Conservation (phyloP, 2,329 filamentous ascomycete species). For the Microcyclosporella mali region DNA sequence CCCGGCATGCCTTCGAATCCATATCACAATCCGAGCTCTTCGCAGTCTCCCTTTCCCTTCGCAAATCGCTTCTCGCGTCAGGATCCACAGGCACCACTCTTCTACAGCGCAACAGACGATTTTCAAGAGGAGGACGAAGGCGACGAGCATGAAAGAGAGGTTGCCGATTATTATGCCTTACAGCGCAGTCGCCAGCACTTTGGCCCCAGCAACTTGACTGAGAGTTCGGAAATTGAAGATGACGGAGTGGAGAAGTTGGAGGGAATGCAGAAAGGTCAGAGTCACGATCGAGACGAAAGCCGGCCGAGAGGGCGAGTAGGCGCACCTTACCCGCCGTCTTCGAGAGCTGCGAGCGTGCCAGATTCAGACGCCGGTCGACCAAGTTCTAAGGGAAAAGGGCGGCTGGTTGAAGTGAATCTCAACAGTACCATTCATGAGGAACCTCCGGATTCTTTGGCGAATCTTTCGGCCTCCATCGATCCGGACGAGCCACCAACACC, state of each 20-base stretch:
- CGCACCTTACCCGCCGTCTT: conserved; percentile 30
- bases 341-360: conserved; percentile 36
- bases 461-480: conserved; percentile 34
- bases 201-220: conserved; percentile 72
- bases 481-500: conserved; percentile 45
- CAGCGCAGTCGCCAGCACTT: conserved; percentile 86
- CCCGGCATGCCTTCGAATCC: conserved; percentile 59
- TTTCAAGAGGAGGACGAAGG: conserved; percentile 83
- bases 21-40: conserved; percentile 65
- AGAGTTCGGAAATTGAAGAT: conserved; percentile 77
- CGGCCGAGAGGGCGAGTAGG: conserved; percentile 34
- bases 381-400: conserved; percentile 54
- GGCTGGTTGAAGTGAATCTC: conserved; percentile 81
- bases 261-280: conserved; percentile 33
- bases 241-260: conserved; percentile 44
- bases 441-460: conserved; percentile 31
- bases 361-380: conserved; percentile 36
- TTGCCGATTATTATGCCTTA: conserved; percentile 88
- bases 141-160: conserved; percentile 60
- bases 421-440: conserved; percentile 55
- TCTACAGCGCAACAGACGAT: conserved; percentile 84
- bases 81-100: conserved; percentile 70
- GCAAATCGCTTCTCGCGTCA: conserved; percentile 68
- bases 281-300: conserved; percentile 35
- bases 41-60: conserved; percentile 71